Evolutionary conservation across 345 rosid genomes (phyloP).

Genomic region (Lagerstroemia speciosa): DNA sequence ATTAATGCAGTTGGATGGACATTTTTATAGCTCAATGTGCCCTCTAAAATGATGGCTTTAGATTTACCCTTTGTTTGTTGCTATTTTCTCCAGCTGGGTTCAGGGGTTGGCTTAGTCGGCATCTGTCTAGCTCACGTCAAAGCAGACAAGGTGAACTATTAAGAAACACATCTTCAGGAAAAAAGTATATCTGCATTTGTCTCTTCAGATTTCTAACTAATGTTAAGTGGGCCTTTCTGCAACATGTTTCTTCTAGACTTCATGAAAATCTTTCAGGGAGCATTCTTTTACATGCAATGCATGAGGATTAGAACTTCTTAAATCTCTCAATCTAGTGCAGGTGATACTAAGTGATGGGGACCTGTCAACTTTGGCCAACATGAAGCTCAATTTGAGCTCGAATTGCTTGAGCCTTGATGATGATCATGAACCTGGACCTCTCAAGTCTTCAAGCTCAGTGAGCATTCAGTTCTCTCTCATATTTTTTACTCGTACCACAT

Average conservation of each 20-base stretch:
- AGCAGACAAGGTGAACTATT: constrained; percentile 55
- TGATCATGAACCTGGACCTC: constrained; percentile 12
- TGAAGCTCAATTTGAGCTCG: constrained; percentile 59
- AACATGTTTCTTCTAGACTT: not conserved
- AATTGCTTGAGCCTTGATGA: constrained; percentile 29
- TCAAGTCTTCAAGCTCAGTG: constrained; percentile 30
- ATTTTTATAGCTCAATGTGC: not conserved
- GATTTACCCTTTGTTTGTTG: not conserved
- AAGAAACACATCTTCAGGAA: not conserved
- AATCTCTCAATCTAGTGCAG: constrained; percentile 25
- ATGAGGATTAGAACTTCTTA: not conserved
- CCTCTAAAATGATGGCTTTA: not conserved
- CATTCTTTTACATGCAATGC: not conserved
- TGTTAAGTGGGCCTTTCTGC: no score
- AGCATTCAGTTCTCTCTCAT: constrained; percentile 12
- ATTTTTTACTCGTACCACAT: not conserved
- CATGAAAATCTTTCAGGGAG: not conserved
- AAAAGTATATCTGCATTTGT: not conserved
- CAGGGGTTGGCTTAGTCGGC: constrained; percentile 85
- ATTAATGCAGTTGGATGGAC: not conserved
- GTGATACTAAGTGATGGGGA: constrained; percentile 74
- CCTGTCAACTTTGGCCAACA: constrained; percentile 58
- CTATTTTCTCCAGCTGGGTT: constrained; percentile 58
- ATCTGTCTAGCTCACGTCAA: constrained; percentile 71
- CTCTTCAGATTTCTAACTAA: not conserved